Evolutionary conservation across 257 asterid species (phyloP), one percentile per base, ranked within the genome.

Genomic region (Dorcoceras hygrometricum): DNA sequence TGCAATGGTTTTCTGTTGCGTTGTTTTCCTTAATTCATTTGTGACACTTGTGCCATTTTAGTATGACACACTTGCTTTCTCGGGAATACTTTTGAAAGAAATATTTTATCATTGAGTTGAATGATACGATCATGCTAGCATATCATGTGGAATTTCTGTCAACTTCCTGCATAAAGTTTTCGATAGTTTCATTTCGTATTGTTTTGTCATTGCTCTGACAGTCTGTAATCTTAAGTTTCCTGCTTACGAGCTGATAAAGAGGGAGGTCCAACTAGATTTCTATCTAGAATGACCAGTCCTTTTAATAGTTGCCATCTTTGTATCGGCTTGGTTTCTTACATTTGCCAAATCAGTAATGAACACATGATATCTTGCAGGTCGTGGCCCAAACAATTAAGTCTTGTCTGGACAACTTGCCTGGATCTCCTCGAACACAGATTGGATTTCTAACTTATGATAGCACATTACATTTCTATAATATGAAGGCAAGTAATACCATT

Each of bases 371-470:
- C 34, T 73, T 82, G 76, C 89, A 94, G 99, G 97, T 83, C 34
- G 78, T 91, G 81, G 86, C 98, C 55, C 86, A 91, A 79, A 91
- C 99, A 60, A 86, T 94, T 53, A 94, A 78, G 81, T 87, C 91
- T 74, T 87, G 90, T 73, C 82, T 94, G 86, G 99, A 94, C 79
- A 78, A 70, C 71, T 77, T 94, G 79, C 97, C 98, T 71, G 98
- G 99, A 62, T 84, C 70, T 72, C 83, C 99, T 25, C 80, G 99
- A 73, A 94, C 99, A 9, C 99, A 89, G 75, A 89, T 94, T 66
- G 98, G 98, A 73, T 91, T 94, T 81, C 89, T 94, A 77, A 90
- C 99, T 65, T 94, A 71, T 73, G 99, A 94, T 76, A 94, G 98
- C 85, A 83, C 98, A 7, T 77, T 94, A 65, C 99, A 94, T 80